Evolutionary conservation across 2,329 filamentous ascomycete species (phyloP).

Genomic region (Trichophyton mentagrophytes): DNA sequence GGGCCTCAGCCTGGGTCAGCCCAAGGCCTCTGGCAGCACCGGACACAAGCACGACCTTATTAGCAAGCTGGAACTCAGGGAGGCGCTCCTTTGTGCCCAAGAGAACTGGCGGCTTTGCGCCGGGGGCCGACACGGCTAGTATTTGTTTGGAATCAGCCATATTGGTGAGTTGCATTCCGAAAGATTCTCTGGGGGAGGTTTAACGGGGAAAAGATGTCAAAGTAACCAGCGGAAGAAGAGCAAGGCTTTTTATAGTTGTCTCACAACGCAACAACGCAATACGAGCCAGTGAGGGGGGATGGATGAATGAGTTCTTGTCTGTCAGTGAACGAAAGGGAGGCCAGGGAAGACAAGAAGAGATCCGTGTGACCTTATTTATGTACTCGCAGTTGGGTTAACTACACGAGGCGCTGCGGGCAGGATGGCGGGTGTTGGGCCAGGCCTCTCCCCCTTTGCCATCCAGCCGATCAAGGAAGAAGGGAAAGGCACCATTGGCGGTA

Average conservation of each 20-base stretch:
- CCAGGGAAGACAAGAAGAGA: not conserved
- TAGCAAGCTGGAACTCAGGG: conserved; percentile 62
- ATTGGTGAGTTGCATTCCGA: not conserved
- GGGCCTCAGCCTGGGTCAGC: conserved; percentile 58
- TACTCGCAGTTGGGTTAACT: not conserved
- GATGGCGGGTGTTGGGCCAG: not conserved
- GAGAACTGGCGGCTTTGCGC: not conserved
- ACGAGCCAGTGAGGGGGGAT: not conserved
- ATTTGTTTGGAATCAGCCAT: not conserved
- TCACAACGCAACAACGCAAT: no score
- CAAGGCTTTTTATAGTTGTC: not conserved
- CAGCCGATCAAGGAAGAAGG: not conserved
- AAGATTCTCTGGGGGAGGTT: no score
- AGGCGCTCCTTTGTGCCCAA: conserved; percentile 28
- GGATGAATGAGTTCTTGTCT: not conserved
- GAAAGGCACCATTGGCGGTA: not conserved
- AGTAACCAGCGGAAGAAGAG: not conserved
- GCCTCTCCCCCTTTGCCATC: not conserved
- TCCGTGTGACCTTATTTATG: conserved; percentile 1
- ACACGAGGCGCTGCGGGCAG: not conserved
- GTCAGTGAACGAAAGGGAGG: not conserved
- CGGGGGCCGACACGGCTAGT: not conserved
- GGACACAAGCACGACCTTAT: conserved; percentile 58
- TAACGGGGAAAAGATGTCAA: not conserved
- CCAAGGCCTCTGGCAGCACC: conserved; percentile 61